Base-by-base conservation (phyloP, 768 basidiomycete species). In the Daedaleopsis sinensis region DNA sequence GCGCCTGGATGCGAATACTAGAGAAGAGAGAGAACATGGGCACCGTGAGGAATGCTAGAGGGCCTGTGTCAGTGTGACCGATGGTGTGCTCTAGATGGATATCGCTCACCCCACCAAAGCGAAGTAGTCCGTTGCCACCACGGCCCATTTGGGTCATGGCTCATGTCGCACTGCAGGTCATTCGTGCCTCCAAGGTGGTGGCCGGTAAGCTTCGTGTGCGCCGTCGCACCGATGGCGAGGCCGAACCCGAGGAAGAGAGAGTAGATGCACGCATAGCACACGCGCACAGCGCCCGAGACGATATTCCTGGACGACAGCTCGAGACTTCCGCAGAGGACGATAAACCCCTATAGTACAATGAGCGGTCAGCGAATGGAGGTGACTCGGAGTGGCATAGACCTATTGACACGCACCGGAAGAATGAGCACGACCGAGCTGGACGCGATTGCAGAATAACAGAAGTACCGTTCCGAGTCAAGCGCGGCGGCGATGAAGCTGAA, bases 371-470 rank as follows among this genome's bases (percentile, higher is more conserved):
- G 27, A 32, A 7, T 7, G 27, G n/a, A 1, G n/a, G 2, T 2
- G 11, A n/a, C 16, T 15, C 27, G 27, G 19, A 5, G 5, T 32
- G 27, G 4, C 27, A 13, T n/a, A 19, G 37, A 37, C 10, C 44
- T 47, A 27, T 21, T 8, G 55, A 21, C 0, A 72, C 83, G 68
- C 61, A 89, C 88, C 5, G 91, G 91, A 3, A 93, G 79, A 65
- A 94, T 93, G 62, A 93, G 81, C 4, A 93, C 90, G 55, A 93
- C 84, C 5, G 90, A 86, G 38, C 84, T 84, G 7, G 90, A 89
- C 0, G 89, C 89, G 57, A 93, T 78, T 0, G 93, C 90, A 0
- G 92, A 86, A 69, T 91, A 94, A 73, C 93, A 95, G 63, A 95
- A 86, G 35, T 79, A 73, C 16, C 84, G 79, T 0, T 90, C 87